Conservation (phyloP, 1,284 basidiomycete genomes). For the Ustilago vetiveriae region DNA sequence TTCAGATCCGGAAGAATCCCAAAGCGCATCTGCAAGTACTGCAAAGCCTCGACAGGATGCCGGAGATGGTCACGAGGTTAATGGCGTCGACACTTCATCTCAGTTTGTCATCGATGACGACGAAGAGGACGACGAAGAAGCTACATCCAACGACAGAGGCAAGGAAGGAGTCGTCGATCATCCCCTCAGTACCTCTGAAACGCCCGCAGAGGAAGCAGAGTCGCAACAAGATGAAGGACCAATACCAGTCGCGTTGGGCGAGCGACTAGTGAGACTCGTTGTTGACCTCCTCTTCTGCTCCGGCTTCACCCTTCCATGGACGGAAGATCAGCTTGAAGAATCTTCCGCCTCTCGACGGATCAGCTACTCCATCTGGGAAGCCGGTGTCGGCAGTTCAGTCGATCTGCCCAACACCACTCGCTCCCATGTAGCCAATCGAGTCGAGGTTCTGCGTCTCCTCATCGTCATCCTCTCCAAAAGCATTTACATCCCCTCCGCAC, state of each 20-base stretch:
- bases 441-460: constrained; percentile 59
- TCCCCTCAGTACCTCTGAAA: constrained; percentile 21
- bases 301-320: constrained; percentile 65
- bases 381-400: constrained; percentile 62
- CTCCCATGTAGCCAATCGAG: constrained; percentile 52
- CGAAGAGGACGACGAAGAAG: constrained; percentile 19
- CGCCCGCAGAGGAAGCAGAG: background rate
- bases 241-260: constrained; percentile 36
- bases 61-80: no score
- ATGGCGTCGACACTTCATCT: constrained; percentile 31
- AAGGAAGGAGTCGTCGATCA: constrained; percentile 17
- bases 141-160: background rate
- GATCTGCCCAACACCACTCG: constrained; percentile 47
- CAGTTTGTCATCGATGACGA: constrained; percentile 64
- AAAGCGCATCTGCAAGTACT: background rate
- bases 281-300: constrained; percentile 64
- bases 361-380: constrained; percentile 61
- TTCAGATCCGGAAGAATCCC: constrained; percentile 4
- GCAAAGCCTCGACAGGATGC: background rate
- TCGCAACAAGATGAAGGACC: constrained; percentile 10
- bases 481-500: constrained; percentile 55
- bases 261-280: constrained; percentile 42
- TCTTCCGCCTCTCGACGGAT: constrained; percentile 2
- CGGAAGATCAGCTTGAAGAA: constrained; percentile 55
- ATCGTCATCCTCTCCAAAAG: constrained; percentile 61